A percentile compares a stretch with the other conserved stretches of the same genome.
phyloP scores from a whole-genome alignment of 495 filamentous ascomycete species.

The Penicillium robsamsonii region DNA sequence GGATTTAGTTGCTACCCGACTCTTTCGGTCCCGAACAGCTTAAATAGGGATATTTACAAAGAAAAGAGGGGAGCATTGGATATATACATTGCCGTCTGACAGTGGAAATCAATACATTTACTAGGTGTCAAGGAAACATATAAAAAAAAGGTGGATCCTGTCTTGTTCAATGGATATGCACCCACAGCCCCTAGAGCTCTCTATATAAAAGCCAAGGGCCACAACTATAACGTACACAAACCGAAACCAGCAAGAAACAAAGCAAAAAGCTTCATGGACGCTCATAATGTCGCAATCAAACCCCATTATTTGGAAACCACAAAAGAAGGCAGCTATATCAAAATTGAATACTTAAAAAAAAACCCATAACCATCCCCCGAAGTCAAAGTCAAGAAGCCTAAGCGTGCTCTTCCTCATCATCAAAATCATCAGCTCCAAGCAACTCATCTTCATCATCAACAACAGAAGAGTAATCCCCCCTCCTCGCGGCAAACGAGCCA shows the following conservation, averaged over 20 bases:
- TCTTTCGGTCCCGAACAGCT: conserved; percentile 66
- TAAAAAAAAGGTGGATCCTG: background rate
- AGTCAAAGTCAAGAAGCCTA: conserved; percentile 49
- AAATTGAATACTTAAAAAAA: background rate
- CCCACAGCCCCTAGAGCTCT: background rate
- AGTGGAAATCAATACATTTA: background rate
- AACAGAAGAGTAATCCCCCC: conserved; percentile 81
- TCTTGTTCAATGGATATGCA: conserved; percentile 3
- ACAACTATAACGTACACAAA: background rate
- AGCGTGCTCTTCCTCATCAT: conserved; percentile 81
- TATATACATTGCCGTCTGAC: background rate
- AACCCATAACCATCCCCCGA: background rate
- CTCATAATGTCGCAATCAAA: conserved; percentile 34
- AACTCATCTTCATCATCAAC: conserved; percentile 93
- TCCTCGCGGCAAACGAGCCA: conserved; percentile 77
- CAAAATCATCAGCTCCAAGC: conserved; percentile 85
- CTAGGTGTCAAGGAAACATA: background rate
- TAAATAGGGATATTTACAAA: background rate
- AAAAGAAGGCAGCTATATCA: conserved; percentile 1
- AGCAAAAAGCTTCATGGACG: conserved; percentile 15
- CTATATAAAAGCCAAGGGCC: background rate
- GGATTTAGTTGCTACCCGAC: conserved; percentile 60
- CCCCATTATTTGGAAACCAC: conserved; percentile 6
- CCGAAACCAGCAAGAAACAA: conserved; percentile 6
- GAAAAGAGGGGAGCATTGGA: background rate